Evolutionary conservation across 768 basidiomycete species (phyloP).

Genomic region (Lenzites betulinus): DNA sequence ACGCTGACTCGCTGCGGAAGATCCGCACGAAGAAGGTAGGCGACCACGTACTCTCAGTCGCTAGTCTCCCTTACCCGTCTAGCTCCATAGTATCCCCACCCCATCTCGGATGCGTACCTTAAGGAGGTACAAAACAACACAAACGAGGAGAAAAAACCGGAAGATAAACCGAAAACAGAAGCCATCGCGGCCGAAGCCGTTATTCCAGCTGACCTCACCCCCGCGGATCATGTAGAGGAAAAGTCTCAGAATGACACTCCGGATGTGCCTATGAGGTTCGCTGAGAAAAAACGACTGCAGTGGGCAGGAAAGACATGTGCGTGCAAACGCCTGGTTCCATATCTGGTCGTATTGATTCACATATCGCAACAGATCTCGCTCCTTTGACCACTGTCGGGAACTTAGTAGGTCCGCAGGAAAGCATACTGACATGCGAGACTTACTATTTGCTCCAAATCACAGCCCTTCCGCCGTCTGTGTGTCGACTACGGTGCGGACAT

Average conservation of each 20-base stretch:
- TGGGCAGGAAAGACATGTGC: constrained; percentile 90
- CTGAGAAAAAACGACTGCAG: constrained; percentile 84
- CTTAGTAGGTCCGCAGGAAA: constrained; percentile 52
- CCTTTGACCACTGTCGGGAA: constrained; percentile 97
- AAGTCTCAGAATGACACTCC: constrained; percentile 51
- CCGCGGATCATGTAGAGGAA: constrained; percentile 21
- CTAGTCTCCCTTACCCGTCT: neutral
- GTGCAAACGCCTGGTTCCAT: neutral
- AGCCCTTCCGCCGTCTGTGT: constrained; percentile 94
- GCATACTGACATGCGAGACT: neutral
- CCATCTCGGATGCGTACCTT: constrained; percentile 63
- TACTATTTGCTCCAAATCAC: neutral
- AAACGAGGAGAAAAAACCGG: constrained; percentile 17
- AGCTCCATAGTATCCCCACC: constrained; percentile 57
- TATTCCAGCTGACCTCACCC: neutral
- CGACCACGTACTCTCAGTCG: neutral
- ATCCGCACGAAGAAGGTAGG: constrained; percentile 71
- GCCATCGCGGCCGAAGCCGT: neutral
- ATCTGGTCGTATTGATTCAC: constrained; percentile 19
- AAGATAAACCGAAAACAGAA: constrained; percentile 4
- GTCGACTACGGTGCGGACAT: constrained; percentile 89
- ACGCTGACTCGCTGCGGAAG: constrained; percentile 56
- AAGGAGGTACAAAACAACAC: constrained; percentile 45
- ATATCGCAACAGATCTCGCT: constrained; percentile 57
- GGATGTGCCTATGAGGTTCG: constrained; percentile 69